Percentiles rank a stretch among this genome's conserved stretches.
phyloP scores from a whole-genome alignment of 2,329 filamentous ascomycete genomes.

The Penicillium expansum region DNA sequence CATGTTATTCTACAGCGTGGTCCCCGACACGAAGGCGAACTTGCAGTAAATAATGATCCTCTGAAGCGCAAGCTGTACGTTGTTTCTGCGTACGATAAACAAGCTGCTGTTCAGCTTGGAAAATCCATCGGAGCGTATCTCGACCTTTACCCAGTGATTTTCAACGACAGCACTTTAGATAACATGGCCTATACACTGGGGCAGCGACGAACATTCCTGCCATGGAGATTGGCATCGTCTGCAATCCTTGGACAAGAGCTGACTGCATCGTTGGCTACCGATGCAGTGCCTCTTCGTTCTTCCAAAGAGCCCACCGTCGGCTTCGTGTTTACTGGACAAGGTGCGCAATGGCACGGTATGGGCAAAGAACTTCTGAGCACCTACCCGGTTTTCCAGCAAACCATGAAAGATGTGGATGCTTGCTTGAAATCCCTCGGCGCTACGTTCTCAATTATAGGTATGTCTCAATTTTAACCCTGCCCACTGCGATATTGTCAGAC shows the following conservation, averaged over 20 bases:
- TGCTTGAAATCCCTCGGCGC: slow-evolving; percentile 21
- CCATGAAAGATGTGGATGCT: slow-evolving; percentile 17
- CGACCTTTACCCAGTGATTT: slow-evolving; percentile 17
- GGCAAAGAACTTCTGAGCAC: slow-evolving; percentile 29
- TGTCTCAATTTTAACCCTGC: background rate
- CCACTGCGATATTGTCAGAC: background rate
- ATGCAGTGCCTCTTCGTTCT: slow-evolving; percentile 16
- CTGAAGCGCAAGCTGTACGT: slow-evolving; percentile 17
- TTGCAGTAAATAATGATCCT: slow-evolving; percentile 11
- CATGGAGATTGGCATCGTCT: slow-evolving; percentile 23
- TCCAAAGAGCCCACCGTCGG: slow-evolving; percentile 24
- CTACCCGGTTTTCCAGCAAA: slow-evolving; percentile 23
- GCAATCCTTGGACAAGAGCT: slow-evolving; percentile 12
- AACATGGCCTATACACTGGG: slow-evolving; percentile 25
- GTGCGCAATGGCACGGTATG: slow-evolving; percentile 38
- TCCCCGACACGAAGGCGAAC: slow-evolving; percentile 18
- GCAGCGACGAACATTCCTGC: slow-evolving; percentile 20
- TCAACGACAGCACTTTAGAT: slow-evolving; percentile 19
- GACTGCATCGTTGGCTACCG: slow-evolving; percentile 10
- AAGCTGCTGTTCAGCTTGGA: slow-evolving; percentile 13
- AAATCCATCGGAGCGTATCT: slow-evolving; percentile 18
- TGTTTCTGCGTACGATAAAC: slow-evolving; percentile 20
- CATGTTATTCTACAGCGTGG: slow-evolving; percentile 31
- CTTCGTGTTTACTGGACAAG: slow-evolving; percentile 40
- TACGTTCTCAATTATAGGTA: slow-evolving; percentile 25